Conservation (phyloP, 1,284 basidiomycete genomes). For the Ceratobasidium sp. region DNA sequence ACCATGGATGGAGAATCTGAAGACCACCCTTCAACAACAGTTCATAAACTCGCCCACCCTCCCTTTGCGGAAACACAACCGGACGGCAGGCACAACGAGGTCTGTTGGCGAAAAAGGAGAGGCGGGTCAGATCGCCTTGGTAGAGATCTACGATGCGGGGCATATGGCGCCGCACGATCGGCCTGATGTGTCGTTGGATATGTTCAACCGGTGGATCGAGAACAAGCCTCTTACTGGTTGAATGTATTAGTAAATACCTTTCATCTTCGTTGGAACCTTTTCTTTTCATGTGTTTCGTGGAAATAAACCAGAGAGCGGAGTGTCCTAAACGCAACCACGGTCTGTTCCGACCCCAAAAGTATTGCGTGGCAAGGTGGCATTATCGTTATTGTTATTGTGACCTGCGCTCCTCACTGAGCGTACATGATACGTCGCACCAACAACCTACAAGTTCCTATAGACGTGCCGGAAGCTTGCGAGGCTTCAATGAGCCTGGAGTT, state of each 20-base stretch:
- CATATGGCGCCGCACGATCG: slow-evolving; percentile 64
- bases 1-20: slow-evolving; percentile 45
- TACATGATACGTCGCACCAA: no score
- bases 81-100: slow-evolving; percentile 54
- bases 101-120: slow-evolving; percentile 54
- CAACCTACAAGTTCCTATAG: no score
- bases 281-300: background rate
- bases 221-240: background rate
- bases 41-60: slow-evolving; percentile 52
- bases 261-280: background rate
- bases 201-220: slow-evolving; percentile 56
- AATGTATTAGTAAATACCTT: background rate
- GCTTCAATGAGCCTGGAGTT: no score
- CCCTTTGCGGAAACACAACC: slow-evolving; percentile 51
- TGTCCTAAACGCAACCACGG: background rate
- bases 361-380: no score
- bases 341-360: no score
- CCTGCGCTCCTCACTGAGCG: no score
- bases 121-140: slow-evolving; percentile 58
- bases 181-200: slow-evolving; percentile 61
- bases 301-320: background rate
- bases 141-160: slow-evolving; percentile 57
- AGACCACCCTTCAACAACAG: slow-evolving; percentile 53
- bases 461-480: no score
- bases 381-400: no score